Evolutionary conservation across 768 basidiomycete species (phyloP), one percentile per base, ranked within the genome.

Genomic region (Pholiota conissans): DNA sequence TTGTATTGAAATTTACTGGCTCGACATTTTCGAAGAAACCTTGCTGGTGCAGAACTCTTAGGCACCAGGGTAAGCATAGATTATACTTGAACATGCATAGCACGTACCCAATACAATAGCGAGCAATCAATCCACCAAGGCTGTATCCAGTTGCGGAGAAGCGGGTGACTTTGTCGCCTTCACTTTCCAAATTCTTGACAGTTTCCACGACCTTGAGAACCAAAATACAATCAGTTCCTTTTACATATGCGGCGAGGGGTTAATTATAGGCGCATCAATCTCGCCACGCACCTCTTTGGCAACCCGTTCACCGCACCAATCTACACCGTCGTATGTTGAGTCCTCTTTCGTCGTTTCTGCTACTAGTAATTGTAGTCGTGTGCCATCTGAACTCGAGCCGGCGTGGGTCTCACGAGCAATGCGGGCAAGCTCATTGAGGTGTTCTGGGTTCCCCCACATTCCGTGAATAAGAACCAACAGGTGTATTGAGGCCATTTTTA

Each of bases 291-390:
- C 91, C 84, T 95, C 93, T 59, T 85, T 75, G 3, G 90, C 84
- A 32, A 93, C 84, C 29, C 93, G 78, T 71, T 93, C 90, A 34
- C 85, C 89, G 57, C 90, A 87, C 84, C 90, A 90, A 66, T 93
- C 91, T 22, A 93, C 83, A 0, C 91, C 91, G 61, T 93, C 91
- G 63, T 92, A 93, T 1, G 90, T 91, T 9, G 79, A 80, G 27
- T 84, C 81, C 28, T 84, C 84, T 16, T 75, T 67, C 67, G 91
- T 90, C 2, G 86, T 82, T 63, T 89, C 74, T 2, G 90, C 81
- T 0, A 84, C 67, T n/a, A 91, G 70, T 26, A 90, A 76, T 32
- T 84, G 82, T 5, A 94, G 76, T 56, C 76, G 66, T n/a, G 74
- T 69, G 39, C 73, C 78, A 10, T 73, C 73, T 20, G 73, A 63